Base-by-base conservation (phyloP, 2,329 filamentous ascomycete species). In the Beauveria bassiana region DNA sequence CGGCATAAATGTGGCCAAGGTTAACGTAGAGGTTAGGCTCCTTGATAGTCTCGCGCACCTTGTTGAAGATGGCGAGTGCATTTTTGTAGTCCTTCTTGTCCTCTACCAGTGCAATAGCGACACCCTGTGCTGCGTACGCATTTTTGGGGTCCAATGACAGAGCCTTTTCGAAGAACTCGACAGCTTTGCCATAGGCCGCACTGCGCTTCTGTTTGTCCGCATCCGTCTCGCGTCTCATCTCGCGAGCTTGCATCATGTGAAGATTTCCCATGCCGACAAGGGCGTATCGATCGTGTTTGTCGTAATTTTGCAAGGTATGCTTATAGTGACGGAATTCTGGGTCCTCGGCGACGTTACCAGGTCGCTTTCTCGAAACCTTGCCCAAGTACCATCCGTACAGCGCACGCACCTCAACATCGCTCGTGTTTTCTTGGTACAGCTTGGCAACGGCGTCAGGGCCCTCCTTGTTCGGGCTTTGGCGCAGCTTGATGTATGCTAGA, bases 161-260 rank as follows among this genome's bases (percentile, higher is more conserved):
- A 5, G 93, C 93, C 77, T 99, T 99, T 72, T 98, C 95, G 68
- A 97, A 99, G 75, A 99, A 99, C 72, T 99, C 96, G 12, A 98
- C 93, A 0, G 95, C 93, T 67, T 93, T 92, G 71, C 87, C 86
- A 71, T 98, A 99, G 64, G 86, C 88, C 67, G 89, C 90, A 62
- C 88, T 89, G 59, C 93, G 87, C 78, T 96, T 96, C 69, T 96
- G 89, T 75, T 91, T 96, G 63, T 99, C 93, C 63, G 86, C 82
- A 9, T 98, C 95, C 0, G 90, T 90, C 64, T 95, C 90, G 56
- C 93, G 86, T 34, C 91, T 89, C 92, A 98, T 97, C 73, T 99
- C 96, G 67, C 95, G 86, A 10, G 95, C 95, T 64, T 91, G 86
- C 66, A 88, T 80, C 46, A 99, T 82, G 67, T 93, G 88, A 72